These are phyloP conservation scores for Saitozyma sp. DNA, from an alignment of 768 basidiomycete genomes.

Conservation along the genomic window DNA sequence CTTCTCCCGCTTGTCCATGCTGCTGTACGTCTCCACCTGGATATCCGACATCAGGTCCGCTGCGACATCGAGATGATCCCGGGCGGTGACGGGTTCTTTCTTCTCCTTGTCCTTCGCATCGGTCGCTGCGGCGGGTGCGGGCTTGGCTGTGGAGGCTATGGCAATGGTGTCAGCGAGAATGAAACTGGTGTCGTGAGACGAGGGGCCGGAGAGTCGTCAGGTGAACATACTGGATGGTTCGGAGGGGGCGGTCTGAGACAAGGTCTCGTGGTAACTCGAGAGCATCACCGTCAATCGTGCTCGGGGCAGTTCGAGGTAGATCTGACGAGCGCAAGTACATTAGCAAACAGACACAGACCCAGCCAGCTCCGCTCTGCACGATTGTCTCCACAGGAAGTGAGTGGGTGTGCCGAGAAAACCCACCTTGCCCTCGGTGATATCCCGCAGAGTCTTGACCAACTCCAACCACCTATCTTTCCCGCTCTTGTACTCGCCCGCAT, in stretches of 20 bases:
- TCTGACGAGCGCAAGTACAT: conserved; percentile 56
- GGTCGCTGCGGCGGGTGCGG: conserved; percentile 12
- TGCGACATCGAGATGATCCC: conserved; percentile 74
- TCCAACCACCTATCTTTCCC: conserved; percentile 59
- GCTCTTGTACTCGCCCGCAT: conserved; percentile 63
- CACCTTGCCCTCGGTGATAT: conserved; percentile 96
- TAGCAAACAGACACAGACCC: not conserved
- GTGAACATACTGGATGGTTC: conserved; percentile 39
- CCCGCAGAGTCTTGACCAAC: conserved; percentile 81
- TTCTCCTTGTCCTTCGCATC: conserved; percentile 36
- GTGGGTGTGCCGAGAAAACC: conserved; percentile 30
- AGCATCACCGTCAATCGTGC: conserved; percentile 89
- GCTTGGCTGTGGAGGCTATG: conserved; percentile 16
- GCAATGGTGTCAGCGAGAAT: not conserved
- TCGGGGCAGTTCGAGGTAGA: conserved; percentile 93
- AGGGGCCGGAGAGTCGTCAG: conserved; percentile 4
- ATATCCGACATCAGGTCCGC: conserved; percentile 91
- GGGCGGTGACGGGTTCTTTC: conserved; percentile 55
- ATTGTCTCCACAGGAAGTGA: not conserved
- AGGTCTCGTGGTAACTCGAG: conserved; percentile 77
- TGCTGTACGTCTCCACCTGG: conserved; percentile 98
- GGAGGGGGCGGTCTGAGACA: conserved; percentile 57
- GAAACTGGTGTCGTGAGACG: not conserved
- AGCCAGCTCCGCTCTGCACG: not conserved
- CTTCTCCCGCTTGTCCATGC: conserved; percentile 97